phyloP scores from a whole-genome alignment of 2,329 filamentous ascomycete species.

The Apiospora hydei region DNA sequence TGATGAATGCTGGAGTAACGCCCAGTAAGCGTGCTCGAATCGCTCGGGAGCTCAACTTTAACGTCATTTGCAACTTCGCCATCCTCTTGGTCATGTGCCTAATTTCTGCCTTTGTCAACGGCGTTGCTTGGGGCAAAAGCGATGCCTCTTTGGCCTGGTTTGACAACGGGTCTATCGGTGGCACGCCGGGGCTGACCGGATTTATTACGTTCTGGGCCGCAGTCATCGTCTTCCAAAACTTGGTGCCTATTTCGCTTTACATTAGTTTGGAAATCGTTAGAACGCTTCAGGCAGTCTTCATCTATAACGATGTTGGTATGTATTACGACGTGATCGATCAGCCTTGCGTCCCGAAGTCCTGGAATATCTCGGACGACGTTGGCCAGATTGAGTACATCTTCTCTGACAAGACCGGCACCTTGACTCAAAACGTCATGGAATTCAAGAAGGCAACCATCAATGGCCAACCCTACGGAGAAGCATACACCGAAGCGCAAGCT shows the following conservation, averaged over 20 bases:
- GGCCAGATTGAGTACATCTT: constrained; percentile 99
- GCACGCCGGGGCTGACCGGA: constrained; percentile 77
- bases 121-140: constrained; percentile 77
- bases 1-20: constrained; percentile 97
- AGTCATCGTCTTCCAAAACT: constrained; percentile 95
- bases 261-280: constrained; percentile 97
- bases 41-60: constrained; percentile 93
- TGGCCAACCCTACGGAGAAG: constrained; percentile 94
- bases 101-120: constrained; percentile 83
- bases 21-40: constrained; percentile 93
- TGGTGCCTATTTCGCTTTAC: constrained; percentile 97
- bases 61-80: constrained; percentile 95
- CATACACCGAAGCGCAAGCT: constrained; percentile 95
- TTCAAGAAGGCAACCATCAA: constrained; percentile 99
- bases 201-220: constrained; percentile 98
- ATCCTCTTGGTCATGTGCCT: constrained; percentile 91
- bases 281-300: constrained; percentile 93
- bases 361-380: constrained; percentile 98
- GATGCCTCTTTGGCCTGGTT: constrained; percentile 82
- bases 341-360: constrained; percentile 94
- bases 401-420: constrained; percentile 89
- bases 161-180: constrained; percentile 84
- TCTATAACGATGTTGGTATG: constrained; percentile 95
- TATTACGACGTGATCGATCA: constrained; percentile 96
- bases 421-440: constrained; percentile 96